phyloP scores from a whole-genome alignment of 176 grass and related monocot genomes.

The Pontederia paniculata region DNA sequence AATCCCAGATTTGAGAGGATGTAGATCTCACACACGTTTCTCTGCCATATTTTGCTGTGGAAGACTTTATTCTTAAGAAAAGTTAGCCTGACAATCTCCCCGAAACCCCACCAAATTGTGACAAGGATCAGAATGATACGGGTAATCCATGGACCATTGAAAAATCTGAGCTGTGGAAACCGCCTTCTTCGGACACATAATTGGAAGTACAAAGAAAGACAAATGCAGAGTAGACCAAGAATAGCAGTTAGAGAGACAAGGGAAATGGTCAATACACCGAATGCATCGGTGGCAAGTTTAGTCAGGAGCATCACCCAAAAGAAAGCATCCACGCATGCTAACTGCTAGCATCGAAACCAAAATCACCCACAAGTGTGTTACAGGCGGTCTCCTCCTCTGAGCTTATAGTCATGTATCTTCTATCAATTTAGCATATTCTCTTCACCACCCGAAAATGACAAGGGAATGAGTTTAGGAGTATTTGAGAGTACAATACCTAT shows the following conservation, averaged over 20 bases:
- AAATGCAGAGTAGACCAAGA: constrained; percentile 60
- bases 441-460: background rate
- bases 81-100: constrained; percentile 58
- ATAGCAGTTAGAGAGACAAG: constrained; percentile 49
- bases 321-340: constrained; percentile 18
- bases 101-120: constrained; percentile 68
- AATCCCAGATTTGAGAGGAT: constrained; percentile 83
- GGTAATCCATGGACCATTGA: constrained; percentile 67
- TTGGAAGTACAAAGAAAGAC: constrained; percentile 58
- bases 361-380: background rate
- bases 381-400: background rate
- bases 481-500: too few relatives aligned
- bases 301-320: constrained; percentile 60
- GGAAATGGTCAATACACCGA: constrained; percentile 82
- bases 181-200: constrained; percentile 45
- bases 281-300: constrained; percentile 44
- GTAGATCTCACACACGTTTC: constrained; percentile 63
- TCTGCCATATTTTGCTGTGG: constrained; percentile 39
- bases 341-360: constrained; percentile 8
- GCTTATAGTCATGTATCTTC: background rate
- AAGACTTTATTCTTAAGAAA: constrained; percentile 43
- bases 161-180: constrained; percentile 62
- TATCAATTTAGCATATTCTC: background rate
- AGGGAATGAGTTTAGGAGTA: too few relatives aligned
- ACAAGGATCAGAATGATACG: constrained; percentile 55